A percentile compares a stretch with the other conserved stretches of the same genome.
Conservation (phyloP, 2,329 filamentous ascomycete species). For the Fragosphaeria purpurea region DNA sequence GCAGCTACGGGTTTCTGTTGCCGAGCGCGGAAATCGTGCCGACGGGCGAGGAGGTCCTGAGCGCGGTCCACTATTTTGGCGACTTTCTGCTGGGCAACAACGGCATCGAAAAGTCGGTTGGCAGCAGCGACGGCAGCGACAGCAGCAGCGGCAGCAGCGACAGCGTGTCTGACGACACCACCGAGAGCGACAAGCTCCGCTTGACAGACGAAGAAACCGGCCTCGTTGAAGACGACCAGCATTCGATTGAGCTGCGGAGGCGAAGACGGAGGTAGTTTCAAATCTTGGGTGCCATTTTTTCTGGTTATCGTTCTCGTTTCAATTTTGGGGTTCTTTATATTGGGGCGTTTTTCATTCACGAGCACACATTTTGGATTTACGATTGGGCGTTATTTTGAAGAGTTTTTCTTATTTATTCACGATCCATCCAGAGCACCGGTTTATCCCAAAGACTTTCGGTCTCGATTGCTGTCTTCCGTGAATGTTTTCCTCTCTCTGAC, state of each 20-base stretch:
- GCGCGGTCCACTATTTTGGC: constrained; percentile 74
- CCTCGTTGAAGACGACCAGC: neutral
- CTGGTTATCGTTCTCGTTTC: neutral
- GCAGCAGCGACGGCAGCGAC: neutral
- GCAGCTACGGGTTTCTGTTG: constrained; percentile 86
- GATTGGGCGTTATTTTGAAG: too few species aligned
- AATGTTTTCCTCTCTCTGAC: too few species aligned
- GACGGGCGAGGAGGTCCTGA: constrained; percentile 78
- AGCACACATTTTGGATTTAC: too few species aligned
- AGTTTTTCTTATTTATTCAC: too few species aligned
- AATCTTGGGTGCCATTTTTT: neutral
- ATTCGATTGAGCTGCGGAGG: constrained; percentile 1
- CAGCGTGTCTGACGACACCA: neutral
- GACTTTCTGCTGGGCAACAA: constrained; percentile 66
- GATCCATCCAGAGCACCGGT: too few species aligned
- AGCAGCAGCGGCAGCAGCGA: neutral
- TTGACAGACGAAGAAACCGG: neutral
- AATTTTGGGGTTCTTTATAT: too few species aligned
- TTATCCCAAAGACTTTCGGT: too few species aligned
- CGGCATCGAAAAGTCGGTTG: constrained; percentile 42
- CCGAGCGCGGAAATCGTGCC: constrained; percentile 81
- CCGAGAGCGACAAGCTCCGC: neutral
- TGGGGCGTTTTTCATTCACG: too few species aligned
- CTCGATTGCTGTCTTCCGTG: too few species aligned
- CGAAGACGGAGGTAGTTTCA: neutral